Conservation (phyloP, 2,329 filamentous ascomycete genomes). For the Curvularia hawaiiensis region DNA sequence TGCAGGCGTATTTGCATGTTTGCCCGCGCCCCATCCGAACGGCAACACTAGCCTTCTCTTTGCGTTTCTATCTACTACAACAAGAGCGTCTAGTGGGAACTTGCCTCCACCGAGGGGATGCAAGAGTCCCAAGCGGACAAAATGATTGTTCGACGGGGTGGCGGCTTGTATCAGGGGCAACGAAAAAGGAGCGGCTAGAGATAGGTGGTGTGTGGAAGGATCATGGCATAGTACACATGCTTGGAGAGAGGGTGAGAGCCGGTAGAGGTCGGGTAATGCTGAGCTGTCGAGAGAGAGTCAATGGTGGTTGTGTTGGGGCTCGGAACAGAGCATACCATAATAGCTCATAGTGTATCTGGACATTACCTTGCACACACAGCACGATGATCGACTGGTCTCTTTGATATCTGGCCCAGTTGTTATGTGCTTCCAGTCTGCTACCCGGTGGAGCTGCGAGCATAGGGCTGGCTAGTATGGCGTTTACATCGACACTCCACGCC, state of each 20-base stretch:
- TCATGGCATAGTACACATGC: constrained; percentile 44
- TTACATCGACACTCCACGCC: constrained; percentile 43
- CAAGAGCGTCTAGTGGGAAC: constrained; percentile 51
- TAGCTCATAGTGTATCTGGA: constrained; percentile 43
- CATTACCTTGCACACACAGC: constrained; percentile 43
- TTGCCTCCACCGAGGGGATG: constrained; percentile 54
- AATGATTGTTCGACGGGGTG: constrained; percentile 43
- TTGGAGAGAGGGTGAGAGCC: constrained; percentile 40
- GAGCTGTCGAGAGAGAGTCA: constrained; percentile 24
- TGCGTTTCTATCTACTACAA: constrained; percentile 47
- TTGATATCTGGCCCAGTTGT: constrained; percentile 33
- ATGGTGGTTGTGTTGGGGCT: neutral
- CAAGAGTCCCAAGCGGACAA: constrained; percentile 49
- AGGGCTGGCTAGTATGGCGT: constrained; percentile 37
- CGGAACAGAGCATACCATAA: constrained; percentile 32
- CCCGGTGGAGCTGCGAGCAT: constrained; percentile 24
- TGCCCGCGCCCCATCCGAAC: constrained; percentile 53
- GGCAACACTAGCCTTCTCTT: constrained; percentile 50
- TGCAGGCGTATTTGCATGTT: constrained; percentile 39
- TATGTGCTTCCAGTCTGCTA: constrained; percentile 29
- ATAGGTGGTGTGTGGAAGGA: constrained; percentile 36
- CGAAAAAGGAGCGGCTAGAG: constrained; percentile 31
- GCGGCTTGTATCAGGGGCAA: constrained; percentile 43
- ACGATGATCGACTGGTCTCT: constrained; percentile 30
- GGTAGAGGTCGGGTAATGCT: constrained; percentile 37